These are phyloP conservation scores for Pleurotus pulmonarius DNA, from an alignment of 768 basidiomycete genomes.

Conservation along the genomic window DNA sequence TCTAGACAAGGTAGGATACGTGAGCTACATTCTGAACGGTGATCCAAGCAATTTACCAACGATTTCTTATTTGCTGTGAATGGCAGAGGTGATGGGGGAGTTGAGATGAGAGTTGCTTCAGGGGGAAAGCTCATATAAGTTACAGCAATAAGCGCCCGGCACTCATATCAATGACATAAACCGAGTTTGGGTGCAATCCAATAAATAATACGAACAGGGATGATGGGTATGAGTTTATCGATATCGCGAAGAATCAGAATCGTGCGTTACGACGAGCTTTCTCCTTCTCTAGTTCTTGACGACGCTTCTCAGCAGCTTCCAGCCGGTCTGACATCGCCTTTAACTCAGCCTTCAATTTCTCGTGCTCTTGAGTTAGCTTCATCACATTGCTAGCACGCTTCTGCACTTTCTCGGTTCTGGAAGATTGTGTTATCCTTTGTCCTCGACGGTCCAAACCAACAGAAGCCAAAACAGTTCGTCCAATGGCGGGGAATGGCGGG, in stretches of 20 bases:
- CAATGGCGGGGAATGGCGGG: background rate
- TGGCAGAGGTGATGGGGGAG: background rate
- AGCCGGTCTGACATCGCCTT: conserved; percentile 71
- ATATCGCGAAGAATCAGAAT: background rate
- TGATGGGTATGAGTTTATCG: background rate
- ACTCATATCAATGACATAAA: background rate
- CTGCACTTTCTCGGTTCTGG: conserved; percentile 47
- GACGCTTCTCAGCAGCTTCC: conserved; percentile 68
- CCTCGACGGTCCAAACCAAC: conserved; percentile 2
- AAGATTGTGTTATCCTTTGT: conserved; percentile 17
- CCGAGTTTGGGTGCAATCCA: background rate
- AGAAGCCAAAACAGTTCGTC: background rate
- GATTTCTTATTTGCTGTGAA: background rate
- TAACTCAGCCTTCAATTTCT: conserved; percentile 72
- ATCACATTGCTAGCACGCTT: conserved; percentile 78
- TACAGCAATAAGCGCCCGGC: conserved; percentile 1
- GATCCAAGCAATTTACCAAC: background rate
- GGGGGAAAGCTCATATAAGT: background rate
- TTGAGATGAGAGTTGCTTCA: conserved; percentile 10
- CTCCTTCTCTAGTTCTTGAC: conserved; percentile 32
- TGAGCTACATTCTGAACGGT: no score
- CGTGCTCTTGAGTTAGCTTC: conserved; percentile 75
- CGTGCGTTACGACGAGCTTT: conserved; percentile 25
- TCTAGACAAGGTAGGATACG: no score
- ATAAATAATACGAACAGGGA: background rate